A percentile compares a stretch with the other conserved stretches of the same genome.
These are phyloP conservation scores for Phytophthora idaei DNA, from an alignment of 352 stramenopile genomes.

Conservation along the genomic window DNA sequence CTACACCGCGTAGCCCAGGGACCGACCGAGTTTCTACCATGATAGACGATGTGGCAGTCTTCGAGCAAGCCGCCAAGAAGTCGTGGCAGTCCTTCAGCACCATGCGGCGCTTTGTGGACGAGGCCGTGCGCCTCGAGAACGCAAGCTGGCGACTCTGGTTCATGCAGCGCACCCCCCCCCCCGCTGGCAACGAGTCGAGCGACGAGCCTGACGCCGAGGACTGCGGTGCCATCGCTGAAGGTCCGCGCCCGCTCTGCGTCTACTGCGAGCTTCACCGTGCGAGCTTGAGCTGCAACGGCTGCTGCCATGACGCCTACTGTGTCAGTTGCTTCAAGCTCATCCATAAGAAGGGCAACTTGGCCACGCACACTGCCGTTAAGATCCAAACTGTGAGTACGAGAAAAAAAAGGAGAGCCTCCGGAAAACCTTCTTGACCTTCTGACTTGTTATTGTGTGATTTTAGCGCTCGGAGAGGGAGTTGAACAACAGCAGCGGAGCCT, in stretches of 20 bases:
- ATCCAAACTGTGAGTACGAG: slow-evolving; percentile 37
- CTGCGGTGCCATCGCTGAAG: slow-evolving; percentile 1
- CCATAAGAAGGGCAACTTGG: slow-evolving; percentile 85
- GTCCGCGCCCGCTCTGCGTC: slow-evolving; percentile 47
- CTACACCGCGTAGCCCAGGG: not conserved
- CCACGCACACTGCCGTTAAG: slow-evolving; percentile 80
- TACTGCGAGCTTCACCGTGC: slow-evolving; percentile 81
- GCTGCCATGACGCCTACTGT: slow-evolving; percentile 87
- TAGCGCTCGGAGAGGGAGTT: slow-evolving; percentile 24
- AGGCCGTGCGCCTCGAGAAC: slow-evolving; percentile 82
- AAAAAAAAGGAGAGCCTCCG: not conserved
- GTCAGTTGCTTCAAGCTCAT: slow-evolving; percentile 89
- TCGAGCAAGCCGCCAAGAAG: slow-evolving; percentile 78
- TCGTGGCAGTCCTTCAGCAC: slow-evolving; percentile 89
- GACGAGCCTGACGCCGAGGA: slow-evolving; percentile 42
- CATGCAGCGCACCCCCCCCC: slow-evolving; percentile 52
- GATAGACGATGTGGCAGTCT: slow-evolving; percentile 56
- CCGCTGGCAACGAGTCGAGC: slow-evolving; percentile 4
- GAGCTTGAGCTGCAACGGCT: slow-evolving; percentile 81
- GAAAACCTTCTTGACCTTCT: not conserved
- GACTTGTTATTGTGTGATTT: not conserved
- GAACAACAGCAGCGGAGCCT: slow-evolving; percentile 29
- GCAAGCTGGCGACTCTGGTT: slow-evolving; percentile 85
- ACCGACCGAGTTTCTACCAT: slow-evolving; percentile 8
- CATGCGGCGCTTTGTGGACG: slow-evolving; percentile 86